A percentile compares a stretch with the other conserved stretches of the same genome.
phyloP scores from a whole-genome alignment of 140 eudicot species.

The Flaveria floridana region DNA sequence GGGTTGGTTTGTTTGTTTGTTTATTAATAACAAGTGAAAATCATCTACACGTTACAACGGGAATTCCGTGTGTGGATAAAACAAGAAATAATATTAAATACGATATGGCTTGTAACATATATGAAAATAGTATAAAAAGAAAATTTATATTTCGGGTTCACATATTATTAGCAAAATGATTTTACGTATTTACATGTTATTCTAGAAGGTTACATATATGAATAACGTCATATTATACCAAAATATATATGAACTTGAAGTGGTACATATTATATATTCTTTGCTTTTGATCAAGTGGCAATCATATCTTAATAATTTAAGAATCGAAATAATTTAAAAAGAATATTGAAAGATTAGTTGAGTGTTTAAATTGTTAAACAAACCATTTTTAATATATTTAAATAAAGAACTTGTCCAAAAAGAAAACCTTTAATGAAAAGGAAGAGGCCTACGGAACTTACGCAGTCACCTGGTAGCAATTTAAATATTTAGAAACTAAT shows the following conservation, averaged over 20 bases:
- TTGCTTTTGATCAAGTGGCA: conserved; percentile 10
- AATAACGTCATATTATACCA: conserved; percentile 5
- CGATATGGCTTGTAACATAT: no score
- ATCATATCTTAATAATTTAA: background rate
- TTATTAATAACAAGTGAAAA: no score
- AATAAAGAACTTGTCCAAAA: background rate
- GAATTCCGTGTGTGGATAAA: no score
- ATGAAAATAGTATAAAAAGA: no score
- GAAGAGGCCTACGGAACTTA: background rate
- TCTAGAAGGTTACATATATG: background rate
- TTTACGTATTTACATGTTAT: background rate
- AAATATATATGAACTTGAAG: background rate
- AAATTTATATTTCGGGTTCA: no score
- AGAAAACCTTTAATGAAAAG: background rate
- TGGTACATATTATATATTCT: background rate
- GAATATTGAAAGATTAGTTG: conserved; percentile 12
- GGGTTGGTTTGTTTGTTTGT: no score
- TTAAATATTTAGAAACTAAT: background rate
- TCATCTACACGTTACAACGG: no score
- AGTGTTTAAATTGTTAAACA: conserved; percentile 1
- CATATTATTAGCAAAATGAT: background rate
- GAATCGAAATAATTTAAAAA: background rate
- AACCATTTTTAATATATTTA: background rate
- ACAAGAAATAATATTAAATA: no score
- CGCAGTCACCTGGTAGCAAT: background rate